Evolutionary conservation across 805 yeast species (phyloP).

Genomic region (Ogataea wickerhamii): DNA sequence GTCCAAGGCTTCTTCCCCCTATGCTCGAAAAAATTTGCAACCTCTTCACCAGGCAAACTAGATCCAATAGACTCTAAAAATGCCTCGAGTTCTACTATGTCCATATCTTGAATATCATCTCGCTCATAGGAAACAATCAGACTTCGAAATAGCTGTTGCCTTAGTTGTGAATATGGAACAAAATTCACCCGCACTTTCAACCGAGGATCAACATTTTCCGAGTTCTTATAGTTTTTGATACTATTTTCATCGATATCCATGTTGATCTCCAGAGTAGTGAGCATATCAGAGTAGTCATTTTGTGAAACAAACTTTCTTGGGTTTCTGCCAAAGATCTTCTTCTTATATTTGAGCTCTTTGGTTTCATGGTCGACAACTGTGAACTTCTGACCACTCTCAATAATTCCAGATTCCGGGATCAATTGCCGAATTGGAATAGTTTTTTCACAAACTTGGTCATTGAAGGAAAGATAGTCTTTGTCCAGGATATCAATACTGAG

Average conservation of each 20-base stretch:
- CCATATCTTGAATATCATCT: constrained; percentile 43
- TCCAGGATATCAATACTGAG: constrained; percentile 75
- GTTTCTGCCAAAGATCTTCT: constrained; percentile 23
- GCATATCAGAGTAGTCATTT: constrained; percentile 37
- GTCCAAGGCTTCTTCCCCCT: constrained; percentile 48
- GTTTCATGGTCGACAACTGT: constrained; percentile 13
- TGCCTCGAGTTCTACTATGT: constrained; percentile 57
- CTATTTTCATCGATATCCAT: constrained; percentile 28
- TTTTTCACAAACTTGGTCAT: constrained; percentile 75
- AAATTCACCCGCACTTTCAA: constrained; percentile 61
- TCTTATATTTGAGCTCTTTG: constrained; percentile 11
- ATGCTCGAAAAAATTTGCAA: constrained; percentile 48
- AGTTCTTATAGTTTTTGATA: constrained; percentile 32
- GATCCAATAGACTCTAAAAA: constrained; percentile 66
- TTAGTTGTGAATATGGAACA: constrained; percentile 58
- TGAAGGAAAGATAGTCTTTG: constrained; percentile 76
- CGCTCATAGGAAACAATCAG: constrained; percentile 49
- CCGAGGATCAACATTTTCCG: constrained; percentile 45
- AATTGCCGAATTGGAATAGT: constrained; percentile 48
- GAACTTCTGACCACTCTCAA: constrained; percentile 11
- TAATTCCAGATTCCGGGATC: constrained; percentile 9
- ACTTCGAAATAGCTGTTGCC: constrained; percentile 67
- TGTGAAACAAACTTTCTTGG: constrained; percentile 33
- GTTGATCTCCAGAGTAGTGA: constrained; percentile 39
- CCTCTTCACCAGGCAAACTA: constrained; percentile 50